phyloP scores from a whole-genome alignment of 2,329 filamentous ascomycete species.

The Paecilomyces formosus region DNA sequence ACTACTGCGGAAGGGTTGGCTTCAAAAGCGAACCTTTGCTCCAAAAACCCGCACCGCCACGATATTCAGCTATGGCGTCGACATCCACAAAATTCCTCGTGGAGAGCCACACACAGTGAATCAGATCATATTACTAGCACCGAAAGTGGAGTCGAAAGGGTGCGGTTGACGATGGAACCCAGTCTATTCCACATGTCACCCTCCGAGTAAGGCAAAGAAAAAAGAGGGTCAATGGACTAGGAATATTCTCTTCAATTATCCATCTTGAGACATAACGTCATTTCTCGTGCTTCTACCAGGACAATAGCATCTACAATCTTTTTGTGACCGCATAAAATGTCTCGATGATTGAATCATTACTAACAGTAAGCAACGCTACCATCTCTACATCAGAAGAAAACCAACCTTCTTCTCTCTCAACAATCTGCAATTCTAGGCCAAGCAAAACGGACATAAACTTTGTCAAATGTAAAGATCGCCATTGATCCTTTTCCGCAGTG shows the following conservation, averaged over 20 bases:
- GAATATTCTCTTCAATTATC: not conserved
- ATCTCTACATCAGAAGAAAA: not conserved
- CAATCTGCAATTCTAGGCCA: not conserved
- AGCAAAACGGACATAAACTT: not conserved
- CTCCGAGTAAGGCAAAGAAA: not conserved
- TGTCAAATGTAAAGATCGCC: not conserved
- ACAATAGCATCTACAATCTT: not conserved
- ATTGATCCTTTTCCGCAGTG: not conserved
- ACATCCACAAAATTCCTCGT: not conserved
- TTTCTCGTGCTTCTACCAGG: not conserved
- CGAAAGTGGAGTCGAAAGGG: not conserved
- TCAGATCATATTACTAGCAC: not conserved
- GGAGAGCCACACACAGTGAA: not conserved
- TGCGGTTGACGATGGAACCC: not conserved
- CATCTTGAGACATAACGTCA: not conserved
- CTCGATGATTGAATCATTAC: not conserved
- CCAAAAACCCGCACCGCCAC: not conserved
- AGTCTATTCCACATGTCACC: not conserved
- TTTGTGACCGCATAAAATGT: not conserved
- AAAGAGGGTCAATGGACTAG: not conserved
- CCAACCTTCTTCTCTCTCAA: not conserved
- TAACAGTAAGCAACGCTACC: not conserved
- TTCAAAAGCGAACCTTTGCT: not conserved
- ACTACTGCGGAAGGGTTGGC: not conserved
- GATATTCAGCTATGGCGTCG: not conserved